Base-by-base conservation (phyloP, 352 stramenopile species). In the Pythium angustatum region DNA sequence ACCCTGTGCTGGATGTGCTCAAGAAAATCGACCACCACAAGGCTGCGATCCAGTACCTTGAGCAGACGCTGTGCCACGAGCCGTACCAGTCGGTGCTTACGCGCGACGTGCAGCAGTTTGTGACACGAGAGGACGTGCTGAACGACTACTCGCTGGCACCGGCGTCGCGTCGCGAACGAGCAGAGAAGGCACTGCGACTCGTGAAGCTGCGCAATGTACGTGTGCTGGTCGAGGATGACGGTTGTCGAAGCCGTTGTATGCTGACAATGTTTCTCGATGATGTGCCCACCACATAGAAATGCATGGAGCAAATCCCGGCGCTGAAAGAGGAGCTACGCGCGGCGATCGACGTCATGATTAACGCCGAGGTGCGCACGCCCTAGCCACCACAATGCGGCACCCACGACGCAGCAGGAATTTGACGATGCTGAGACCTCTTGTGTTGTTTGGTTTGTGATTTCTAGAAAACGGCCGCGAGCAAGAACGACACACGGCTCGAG, bases 11-110 rank as follows among this genome's bases (percentile, higher is more conserved):
- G 15, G 70, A 94, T 36, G 74, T 79, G 34, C 74, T 94, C 8
- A 94, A 94, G 71, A 84, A 88, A 44, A 94, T 94, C 56, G 85
- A 94, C 43, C 72, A 90, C 57, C 76, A 86, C 56, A 91, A 88
- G 56, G 75, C 76, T 11, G 81, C 76, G 33, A 78, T 94, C 44
- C 75, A 77, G 30, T 87, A 79, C 45, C 56, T 94, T 59, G 76
- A 94, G 58, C 71, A 80, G 41, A 68, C 77, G 36, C 79, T 94
- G 38, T 55, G 65, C 61, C 70, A 82, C 28, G 72, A 84, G 30
- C 81, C n/a, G n/a, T n/a, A 94, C 47, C 76, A 88, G 64, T 72
- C 78, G 26, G 50, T 89, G 17, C 53, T 92, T 26, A 72, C 74
- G 26, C 70, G 88, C 28, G 85, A 71, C 40, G 57, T 74, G 15